These are phyloP conservation scores for Candida sanyaensis DNA, from an alignment of 1,139 yeast genomes.

Conservation along the genomic window DNA sequence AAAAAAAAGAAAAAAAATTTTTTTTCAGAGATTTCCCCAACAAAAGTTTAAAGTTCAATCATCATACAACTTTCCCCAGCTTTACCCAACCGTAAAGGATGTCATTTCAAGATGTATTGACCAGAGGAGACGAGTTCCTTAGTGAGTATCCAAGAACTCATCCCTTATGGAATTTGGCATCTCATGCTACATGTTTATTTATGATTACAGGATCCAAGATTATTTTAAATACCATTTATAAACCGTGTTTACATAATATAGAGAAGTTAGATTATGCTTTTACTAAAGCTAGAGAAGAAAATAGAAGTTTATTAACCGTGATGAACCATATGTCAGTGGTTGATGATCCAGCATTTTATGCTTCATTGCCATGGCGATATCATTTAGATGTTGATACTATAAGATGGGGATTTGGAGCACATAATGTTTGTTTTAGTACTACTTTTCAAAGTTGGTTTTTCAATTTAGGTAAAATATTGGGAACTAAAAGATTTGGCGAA, in stretches of 20 bases:
- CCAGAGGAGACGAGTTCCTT: slow-evolving; percentile 76
- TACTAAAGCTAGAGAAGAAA: slow-evolving; percentile 60
- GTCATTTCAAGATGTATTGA: slow-evolving; percentile 74
- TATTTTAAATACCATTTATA: slow-evolving; percentile 60
- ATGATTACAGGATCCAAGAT: slow-evolving; percentile 68
- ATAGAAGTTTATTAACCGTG: slow-evolving; percentile 78
- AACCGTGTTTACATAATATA: slow-evolving; percentile 60
- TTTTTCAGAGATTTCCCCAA: not conserved
- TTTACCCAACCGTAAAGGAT: slow-evolving; percentile 26
- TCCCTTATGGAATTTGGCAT: slow-evolving; percentile 62
- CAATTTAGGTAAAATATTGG: slow-evolving; percentile 82
- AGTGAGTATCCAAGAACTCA: slow-evolving; percentile 59
- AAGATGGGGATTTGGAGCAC: slow-evolving; percentile 95
- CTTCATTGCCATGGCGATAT: slow-evolving; percentile 74
- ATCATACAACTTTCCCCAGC: not conserved
- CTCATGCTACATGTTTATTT: slow-evolving; percentile 68
- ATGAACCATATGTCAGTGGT: slow-evolving; percentile 96
- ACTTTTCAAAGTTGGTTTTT: slow-evolving; percentile 61
- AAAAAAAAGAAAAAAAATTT: not conserved
- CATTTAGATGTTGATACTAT: slow-evolving; percentile 65
- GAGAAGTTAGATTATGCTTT: slow-evolving; percentile 68
- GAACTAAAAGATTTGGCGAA: slow-evolving; percentile 84
- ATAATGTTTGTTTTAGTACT: slow-evolving; percentile 80
- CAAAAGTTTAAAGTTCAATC: not conserved
- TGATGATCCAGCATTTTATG: slow-evolving; percentile 93